phyloP scores from a whole-genome alignment of 2,329 filamentous ascomycete species.

The Aspergillus pseudotamarii region DNA sequence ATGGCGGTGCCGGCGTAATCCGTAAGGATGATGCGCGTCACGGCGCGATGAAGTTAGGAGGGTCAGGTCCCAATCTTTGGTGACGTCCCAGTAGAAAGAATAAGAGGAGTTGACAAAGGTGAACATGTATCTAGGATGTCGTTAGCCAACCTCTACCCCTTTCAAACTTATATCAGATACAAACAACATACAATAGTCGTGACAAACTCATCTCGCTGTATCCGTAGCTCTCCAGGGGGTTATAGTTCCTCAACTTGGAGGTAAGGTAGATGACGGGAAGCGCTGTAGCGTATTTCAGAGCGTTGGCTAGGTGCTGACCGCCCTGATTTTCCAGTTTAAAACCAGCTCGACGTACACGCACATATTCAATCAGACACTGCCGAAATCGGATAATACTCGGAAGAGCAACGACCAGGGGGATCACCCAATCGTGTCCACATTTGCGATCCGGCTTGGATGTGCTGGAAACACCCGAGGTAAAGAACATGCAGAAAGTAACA shows the following conservation, averaged over 20 bases:
- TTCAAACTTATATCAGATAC: not conserved
- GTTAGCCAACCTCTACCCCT: not conserved
- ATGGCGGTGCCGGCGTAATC: constrained; percentile 72
- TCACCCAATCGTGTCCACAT: constrained; percentile 77
- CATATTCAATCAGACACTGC: constrained; percentile 88
- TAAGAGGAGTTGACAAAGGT: constrained; percentile 84
- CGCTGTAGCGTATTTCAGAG: constrained; percentile 88
- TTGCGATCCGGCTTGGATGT: constrained; percentile 79
- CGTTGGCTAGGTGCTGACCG: constrained; percentile 88
- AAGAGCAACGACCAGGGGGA: constrained; percentile 80
- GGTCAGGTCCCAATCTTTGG: constrained; percentile 94
- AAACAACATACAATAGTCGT: constrained; percentile 51
- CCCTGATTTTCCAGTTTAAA: constrained; percentile 65
- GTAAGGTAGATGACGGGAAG: constrained; percentile 88
- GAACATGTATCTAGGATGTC: constrained; percentile 64
- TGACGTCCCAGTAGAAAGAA: constrained; percentile 98
- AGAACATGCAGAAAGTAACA: constrained; percentile 89
- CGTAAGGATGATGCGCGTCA: constrained; percentile 70
- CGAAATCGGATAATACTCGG: constrained; percentile 85
- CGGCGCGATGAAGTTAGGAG: constrained; percentile 69
- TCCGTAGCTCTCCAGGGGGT: constrained; percentile 52
- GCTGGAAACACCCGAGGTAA: constrained; percentile 69
- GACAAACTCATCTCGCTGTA: constrained; percentile 59
- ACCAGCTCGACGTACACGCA: constrained; percentile 64
- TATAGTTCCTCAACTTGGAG: constrained; percentile 69